phyloP scores from a whole-genome alignment of 139 green algal genomes.

The Tetradesmus lagerheimii region DNA sequence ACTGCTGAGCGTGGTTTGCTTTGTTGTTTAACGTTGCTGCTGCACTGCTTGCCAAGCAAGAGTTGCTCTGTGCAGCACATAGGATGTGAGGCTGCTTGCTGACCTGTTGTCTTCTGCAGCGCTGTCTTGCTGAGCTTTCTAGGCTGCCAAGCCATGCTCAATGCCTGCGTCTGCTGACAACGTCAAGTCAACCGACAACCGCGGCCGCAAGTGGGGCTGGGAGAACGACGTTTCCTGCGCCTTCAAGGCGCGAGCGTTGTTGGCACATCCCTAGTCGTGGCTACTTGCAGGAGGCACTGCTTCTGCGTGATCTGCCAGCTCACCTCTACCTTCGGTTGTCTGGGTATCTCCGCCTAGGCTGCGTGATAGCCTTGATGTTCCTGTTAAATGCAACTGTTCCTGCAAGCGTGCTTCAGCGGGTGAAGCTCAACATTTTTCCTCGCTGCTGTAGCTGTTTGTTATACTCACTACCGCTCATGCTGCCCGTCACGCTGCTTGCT shows the following conservation, averaged over 20 bases:
- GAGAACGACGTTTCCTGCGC: constrained; percentile 1
- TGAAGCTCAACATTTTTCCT: background rate
- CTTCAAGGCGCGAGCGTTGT: background rate
- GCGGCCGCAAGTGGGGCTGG: constrained; percentile 33
- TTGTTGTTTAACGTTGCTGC: too few species aligned
- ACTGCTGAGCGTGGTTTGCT: too few species aligned
- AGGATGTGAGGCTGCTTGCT: background rate
- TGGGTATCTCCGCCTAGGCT: background rate
- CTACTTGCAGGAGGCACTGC: too few species aligned
- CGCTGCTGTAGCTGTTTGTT: background rate
- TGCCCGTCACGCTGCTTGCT: background rate
- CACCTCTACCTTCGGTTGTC: background rate
- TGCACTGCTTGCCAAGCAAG: too few species aligned
- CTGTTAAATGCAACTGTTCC: background rate
- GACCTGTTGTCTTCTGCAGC: background rate
- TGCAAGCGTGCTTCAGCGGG: background rate
- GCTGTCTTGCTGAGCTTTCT: background rate
- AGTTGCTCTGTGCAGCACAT: too few species aligned
- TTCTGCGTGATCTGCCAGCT: too few species aligned
- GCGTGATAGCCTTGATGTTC: background rate
- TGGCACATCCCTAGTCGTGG: too few species aligned
- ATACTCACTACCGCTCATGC: background rate
- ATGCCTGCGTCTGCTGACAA: background rate
- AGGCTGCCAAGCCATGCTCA: background rate
- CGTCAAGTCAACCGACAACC: background rate